Base-by-base conservation (phyloP, 2,329 filamentous ascomycete genomes). In the Fusarium foetens region DNA sequence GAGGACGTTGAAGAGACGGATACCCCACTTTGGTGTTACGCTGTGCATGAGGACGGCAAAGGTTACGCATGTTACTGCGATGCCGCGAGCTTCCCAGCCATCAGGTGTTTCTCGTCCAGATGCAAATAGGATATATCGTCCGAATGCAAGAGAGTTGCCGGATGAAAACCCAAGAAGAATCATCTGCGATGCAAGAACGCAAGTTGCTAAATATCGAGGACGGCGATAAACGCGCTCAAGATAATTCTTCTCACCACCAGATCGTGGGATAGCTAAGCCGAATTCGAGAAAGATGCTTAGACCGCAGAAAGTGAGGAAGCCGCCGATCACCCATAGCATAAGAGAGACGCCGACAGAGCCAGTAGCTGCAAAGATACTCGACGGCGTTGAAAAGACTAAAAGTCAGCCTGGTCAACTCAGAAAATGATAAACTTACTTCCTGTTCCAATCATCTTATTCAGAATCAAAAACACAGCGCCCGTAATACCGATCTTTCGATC, bases 161-260 rank as follows among this genome's bases (percentile, higher is more conserved):
- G 88, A 86, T 0, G 89, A 89, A 76, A 90, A 90, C 0, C 88
- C 89, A 3, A 91, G 84, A 2, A 90, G 81, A 49, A 91, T 83
- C 86, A 90, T 89, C 77, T 90, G 88, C 3, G 88, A 82, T 6
- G 88, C 88, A 38, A 91, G 82, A 4, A 91, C 84, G 68, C 87
- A 89, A 0, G 88, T 89, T 2, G 88, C 86, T 2, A 91, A 79
- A 77, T 90, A 89, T 63, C 84, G 86, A 1, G 89, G 89, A 27
- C 83, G 85, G 5, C 84, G 84, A 79, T 90, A 91, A 21, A 89
- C 87, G n/a, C 87, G 84, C 75, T 91, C 89, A 19, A 91, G 86
- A 75, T 91, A 91, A 77, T 90, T 89, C 83, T 91, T 91, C 70
- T 91, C 89, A 25, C 90, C 90, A 19, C 90, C 89, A 19, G 87